Base-by-base conservation (phyloP, 768 basidiomycete species). In the Boletus vermiculosoides region DNA sequence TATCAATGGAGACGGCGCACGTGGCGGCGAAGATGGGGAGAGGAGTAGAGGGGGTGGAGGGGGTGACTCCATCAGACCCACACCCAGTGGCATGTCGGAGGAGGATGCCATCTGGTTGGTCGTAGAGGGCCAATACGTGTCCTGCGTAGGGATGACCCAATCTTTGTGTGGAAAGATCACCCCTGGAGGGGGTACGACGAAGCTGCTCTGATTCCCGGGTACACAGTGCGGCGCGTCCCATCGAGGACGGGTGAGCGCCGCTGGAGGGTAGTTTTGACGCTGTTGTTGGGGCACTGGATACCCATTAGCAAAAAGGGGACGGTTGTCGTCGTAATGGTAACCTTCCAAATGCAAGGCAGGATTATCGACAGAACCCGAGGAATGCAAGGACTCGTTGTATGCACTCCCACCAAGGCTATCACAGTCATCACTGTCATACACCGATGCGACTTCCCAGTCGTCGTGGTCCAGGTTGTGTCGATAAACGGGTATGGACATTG, bases 391-490 rank as follows among this genome's bases (percentile, higher is more conserved):
- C 12, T 59, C 64, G 28, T 56, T 28, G 47, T 56, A 66, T 49
- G 20, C 52, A 41, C 68, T 71, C 16, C 64, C 59, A 8, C 61
- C 65, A 20, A 63, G 33, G 31, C 62, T 71, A 45, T 59, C 62
- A 57, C 69, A 63, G 54, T 66, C 69, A 57, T 70, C 68, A 53
- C 69, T 70, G 44, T 63, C 58, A 51, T 70, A 70, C 25, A 65
- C 58, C 33, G 68, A 70, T 20, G 66, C 68, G 48, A 71, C 55
- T 52, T 70, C 68, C 68, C 68, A 70, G 56, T 70, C 68, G 28
- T 64, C 59, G 45, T 62, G 54, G 36, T 52, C 20, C 39, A 50
- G 25, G 36, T 71, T 70, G 46, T 70, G 69, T 37, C 68, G 64
- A 42, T 56, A 70, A 20, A 70, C 28, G 22, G 68, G 68, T 23